phyloP scores from a whole-genome alignment of 805 yeast genomes.

The Myxozyma melibiosi region DNA sequence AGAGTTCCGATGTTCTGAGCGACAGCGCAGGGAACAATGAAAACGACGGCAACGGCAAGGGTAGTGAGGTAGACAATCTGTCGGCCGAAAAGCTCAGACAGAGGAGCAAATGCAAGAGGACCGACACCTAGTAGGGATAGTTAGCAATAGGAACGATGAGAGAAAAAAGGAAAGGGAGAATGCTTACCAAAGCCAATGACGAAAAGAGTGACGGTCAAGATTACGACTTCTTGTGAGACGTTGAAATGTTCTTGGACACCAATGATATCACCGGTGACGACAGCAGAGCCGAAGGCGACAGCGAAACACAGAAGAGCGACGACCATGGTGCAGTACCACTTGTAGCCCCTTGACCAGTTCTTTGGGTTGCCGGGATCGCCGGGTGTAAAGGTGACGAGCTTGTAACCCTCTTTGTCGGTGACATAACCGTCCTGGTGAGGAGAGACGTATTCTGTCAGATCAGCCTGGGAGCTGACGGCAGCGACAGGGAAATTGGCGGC shows the following conservation, averaged over 20 bases:
- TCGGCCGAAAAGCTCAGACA: constrained; percentile 61
- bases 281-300: constrained; percentile 68
- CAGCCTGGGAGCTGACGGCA: constrained; percentile 26
- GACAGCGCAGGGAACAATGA: constrained; percentile 60
- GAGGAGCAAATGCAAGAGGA: constrained; percentile 61
- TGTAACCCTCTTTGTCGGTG: constrained; percentile 25
- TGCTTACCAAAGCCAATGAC: constrained; percentile 58
- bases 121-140: constrained; percentile 44
- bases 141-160: background rate
- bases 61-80: constrained; percentile 54
- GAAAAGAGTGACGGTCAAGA: constrained; percentile 59
- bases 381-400: constrained; percentile 32
- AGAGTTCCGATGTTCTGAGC: constrained; percentile 63
- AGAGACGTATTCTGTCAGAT: constrained; percentile 32
- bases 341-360: constrained; percentile 49
- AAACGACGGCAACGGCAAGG: constrained; percentile 49
- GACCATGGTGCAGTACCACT: constrained; percentile 58
- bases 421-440: constrained; percentile 25
- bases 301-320: constrained; percentile 59
- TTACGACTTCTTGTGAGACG: constrained; percentile 60
- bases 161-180: background rate
- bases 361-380: constrained; percentile 40
- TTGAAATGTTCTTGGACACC: constrained; percentile 52
- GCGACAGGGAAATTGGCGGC: constrained; percentile 35
- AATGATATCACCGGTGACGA: constrained; percentile 64